These are phyloP conservation scores for Rhypophila decipiens DNA, from an alignment of 495 filamentous ascomycete species.

Conservation along the genomic window DNA sequence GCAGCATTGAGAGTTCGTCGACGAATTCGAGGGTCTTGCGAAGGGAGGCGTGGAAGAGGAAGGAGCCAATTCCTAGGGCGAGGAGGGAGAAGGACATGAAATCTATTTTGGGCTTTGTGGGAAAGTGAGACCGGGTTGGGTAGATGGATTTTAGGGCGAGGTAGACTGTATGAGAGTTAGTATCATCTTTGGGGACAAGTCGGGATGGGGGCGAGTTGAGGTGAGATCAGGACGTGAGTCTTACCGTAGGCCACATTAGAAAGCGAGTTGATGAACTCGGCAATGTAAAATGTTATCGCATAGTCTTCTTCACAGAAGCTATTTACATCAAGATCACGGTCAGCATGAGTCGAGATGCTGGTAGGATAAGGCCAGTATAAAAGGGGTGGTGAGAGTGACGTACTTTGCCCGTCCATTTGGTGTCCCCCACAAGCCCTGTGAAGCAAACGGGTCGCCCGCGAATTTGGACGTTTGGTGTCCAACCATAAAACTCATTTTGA, in stretches of 20 bases:
- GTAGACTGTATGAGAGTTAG: too few species aligned
- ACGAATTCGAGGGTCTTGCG: slow-evolving; percentile 8
- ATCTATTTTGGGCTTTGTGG: slow-evolving; percentile 1
- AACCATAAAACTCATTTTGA: not conserved
- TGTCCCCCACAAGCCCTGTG: not conserved
- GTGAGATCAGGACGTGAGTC: too few species aligned
- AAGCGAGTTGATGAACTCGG: slow-evolving; percentile 11
- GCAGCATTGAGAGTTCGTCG: slow-evolving; percentile 41
- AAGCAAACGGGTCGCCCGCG: not conserved
- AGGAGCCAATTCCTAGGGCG: slow-evolving; percentile 9
- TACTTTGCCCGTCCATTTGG: not conserved
- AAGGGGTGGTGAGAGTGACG: not conserved
- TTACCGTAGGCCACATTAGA: slow-evolving; percentile 9
- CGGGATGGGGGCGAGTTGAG: too few species aligned
- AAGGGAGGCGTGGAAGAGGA: slow-evolving; percentile 11
- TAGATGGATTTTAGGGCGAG: slow-evolving; percentile 7
- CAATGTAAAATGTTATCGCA: slow-evolving; percentile 5
- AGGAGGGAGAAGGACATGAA: slow-evolving; percentile 10
- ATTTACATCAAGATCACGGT: too few species aligned
- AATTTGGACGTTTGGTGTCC: not conserved
- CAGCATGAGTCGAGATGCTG: too few species aligned
- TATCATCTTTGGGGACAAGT: too few species aligned
- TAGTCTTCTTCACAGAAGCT: slow-evolving; percentile 13
- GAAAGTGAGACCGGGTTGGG: too few species aligned
- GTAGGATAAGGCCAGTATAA: too few species aligned